phyloP scores from a whole-genome alignment of 1,139 yeast species.

The Kazachstania sp. region DNA sequence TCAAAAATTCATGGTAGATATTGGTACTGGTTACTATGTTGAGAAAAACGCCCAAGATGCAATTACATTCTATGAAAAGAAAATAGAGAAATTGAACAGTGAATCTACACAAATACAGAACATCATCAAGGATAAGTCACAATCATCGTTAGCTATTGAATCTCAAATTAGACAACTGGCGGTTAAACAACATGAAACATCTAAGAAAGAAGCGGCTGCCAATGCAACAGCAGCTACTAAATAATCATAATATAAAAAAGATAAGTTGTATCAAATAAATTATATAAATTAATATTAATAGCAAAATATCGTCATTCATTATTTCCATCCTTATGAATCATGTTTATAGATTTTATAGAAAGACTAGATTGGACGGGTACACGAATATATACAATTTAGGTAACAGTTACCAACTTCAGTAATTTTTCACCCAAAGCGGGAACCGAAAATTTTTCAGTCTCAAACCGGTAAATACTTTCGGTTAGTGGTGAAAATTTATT shows the following conservation, averaged over 20 bases:
- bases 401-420: neutral
- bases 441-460: too few relatives aligned
- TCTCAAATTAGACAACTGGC: conserved; percentile 27
- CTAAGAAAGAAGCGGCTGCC: neutral
- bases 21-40: conserved; percentile 93
- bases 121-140: conserved; percentile 55
- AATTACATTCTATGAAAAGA: conserved; percentile 59
- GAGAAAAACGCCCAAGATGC: conserved; percentile 70
- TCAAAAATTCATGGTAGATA: conserved; percentile 75
- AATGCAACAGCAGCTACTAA: neutral
- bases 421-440: too few relatives aligned
- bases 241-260: neutral
- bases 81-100: conserved; percentile 61
- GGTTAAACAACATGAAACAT: conserved; percentile 19
- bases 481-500: too few relatives aligned
- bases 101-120: conserved; percentile 70
- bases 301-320: neutral
- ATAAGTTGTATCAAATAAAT: neutral
- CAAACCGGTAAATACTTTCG: too few relatives aligned
- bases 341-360: too few relatives aligned
- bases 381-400: neutral
- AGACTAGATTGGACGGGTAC: too few relatives aligned
- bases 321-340: too few relatives aligned
- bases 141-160: conserved; percentile 28
- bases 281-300: neutral